A percentile compares a stretch with the other conserved stretches of the same genome.
Conservation (phyloP, 1,139 yeast species). For the Taphrina pruni region DNA sequence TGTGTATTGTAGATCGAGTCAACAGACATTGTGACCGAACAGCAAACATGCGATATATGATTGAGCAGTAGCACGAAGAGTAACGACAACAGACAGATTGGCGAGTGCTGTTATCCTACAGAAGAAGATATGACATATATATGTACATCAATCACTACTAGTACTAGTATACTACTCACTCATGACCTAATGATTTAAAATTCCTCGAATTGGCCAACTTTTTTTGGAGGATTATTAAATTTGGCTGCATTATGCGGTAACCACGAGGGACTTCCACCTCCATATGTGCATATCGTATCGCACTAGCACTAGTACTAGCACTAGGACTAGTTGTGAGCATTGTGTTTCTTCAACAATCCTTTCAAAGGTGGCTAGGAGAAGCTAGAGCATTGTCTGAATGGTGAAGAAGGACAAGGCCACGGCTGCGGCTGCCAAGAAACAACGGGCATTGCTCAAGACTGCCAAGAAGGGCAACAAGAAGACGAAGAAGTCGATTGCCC, state of each 20-base stretch:
- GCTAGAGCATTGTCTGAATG: background rate
- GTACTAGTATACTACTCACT: background rate
- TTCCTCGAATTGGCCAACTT: slow-evolving; percentile 1
- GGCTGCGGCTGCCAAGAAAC: slow-evolving; percentile 71
- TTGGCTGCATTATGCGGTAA: slow-evolving; percentile 19
- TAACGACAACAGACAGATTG: too few relatives aligned
- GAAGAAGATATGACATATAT: too few relatives aligned
- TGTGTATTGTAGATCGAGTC: background rate
- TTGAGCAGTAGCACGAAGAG: too few relatives aligned
- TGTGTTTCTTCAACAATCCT: too few relatives aligned
- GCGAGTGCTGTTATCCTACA: too few relatives aligned
- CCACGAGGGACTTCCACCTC: background rate
- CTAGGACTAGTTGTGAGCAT: too few relatives aligned
- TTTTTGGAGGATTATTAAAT: slow-evolving; percentile 6
- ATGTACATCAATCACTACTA: background rate
- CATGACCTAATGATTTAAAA: background rate
- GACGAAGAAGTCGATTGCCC: slow-evolving; percentile 71
- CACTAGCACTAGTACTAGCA: background rate
- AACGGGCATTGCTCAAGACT: slow-evolving; percentile 75
- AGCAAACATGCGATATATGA: background rate
- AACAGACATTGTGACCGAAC: background rate
- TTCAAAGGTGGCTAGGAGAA: too few relatives aligned
- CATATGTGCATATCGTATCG: background rate
- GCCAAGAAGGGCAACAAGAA: slow-evolving; percentile 74
- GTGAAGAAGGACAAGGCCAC: slow-evolving; percentile 40